Evolutionary conservation across 2,329 filamentous ascomycete species (phyloP).

Genomic region (Hymenoscyphus repandus): DNA sequence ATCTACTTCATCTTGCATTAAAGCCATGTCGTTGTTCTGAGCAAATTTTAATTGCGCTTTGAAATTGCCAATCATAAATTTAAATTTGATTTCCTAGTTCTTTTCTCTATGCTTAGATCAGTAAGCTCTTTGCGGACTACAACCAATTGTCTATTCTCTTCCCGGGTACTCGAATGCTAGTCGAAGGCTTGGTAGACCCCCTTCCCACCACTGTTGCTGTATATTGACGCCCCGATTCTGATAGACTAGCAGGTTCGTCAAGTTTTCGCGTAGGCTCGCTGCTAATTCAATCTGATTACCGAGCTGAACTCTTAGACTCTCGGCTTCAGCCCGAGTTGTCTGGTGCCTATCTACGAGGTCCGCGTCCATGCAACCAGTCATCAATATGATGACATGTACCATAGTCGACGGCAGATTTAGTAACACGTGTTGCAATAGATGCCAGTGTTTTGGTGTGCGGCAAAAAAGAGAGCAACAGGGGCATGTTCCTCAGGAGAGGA

Average conservation of each 20-base stretch:
- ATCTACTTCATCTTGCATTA: not conserved
- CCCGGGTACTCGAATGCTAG: not conserved
- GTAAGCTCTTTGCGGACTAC: not conserved
- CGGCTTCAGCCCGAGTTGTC: not conserved
- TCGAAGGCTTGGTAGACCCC: not conserved
- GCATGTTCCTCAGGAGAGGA: not conserved
- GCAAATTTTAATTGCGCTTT: conserved; percentile 3
- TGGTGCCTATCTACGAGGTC: not conserved
- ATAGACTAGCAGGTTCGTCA: too few species aligned
- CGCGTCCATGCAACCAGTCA: not conserved
- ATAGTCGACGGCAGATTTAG: not conserved
- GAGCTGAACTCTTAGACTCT: too few species aligned
- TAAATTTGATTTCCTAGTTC: not conserved
- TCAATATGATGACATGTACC: conserved; percentile 3
- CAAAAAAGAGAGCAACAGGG: not conserved
- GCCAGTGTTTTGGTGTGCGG: not conserved
- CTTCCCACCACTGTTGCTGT: too few species aligned
- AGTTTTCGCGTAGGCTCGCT: too few species aligned
- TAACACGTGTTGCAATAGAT: not conserved
- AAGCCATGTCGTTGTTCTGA: not conserved
- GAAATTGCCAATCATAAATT: not conserved
- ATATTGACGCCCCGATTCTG: too few species aligned
- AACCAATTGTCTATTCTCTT: not conserved
- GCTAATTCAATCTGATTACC: too few species aligned
- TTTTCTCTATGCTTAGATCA: not conserved